These are phyloP conservation scores for Penicillium crystallinum DNA, from an alignment of 495 filamentous ascomycete species.

Conservation along the genomic window DNA sequence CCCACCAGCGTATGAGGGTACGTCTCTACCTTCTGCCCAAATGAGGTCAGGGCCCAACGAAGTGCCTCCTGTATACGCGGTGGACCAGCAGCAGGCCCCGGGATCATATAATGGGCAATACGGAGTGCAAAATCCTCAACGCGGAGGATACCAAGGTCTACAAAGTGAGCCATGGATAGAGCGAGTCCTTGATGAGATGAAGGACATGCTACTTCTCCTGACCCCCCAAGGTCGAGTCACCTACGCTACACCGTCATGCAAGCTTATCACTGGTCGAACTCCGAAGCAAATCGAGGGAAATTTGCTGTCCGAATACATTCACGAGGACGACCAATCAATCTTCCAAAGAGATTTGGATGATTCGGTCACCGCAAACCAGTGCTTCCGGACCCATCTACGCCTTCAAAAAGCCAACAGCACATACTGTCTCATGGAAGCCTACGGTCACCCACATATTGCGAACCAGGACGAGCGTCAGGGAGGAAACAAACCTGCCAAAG, in stretches of 20 bases:
- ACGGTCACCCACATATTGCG: constrained; percentile 86
- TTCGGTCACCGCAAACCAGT: constrained; percentile 74
- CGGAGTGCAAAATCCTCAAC: constrained; percentile 44
- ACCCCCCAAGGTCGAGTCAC: constrained; percentile 76
- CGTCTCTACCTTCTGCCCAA: constrained; percentile 7
- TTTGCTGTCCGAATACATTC: constrained; percentile 74
- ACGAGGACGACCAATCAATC: constrained; percentile 80
- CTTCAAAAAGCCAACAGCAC: constrained; percentile 69
- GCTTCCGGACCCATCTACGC: constrained; percentile 84
- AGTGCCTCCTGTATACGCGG: constrained; percentile 7
- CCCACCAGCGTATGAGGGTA: constrained; percentile 9
- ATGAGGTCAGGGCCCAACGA: constrained; percentile 11
- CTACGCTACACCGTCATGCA: constrained; percentile 77
- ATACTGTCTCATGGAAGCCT: constrained; percentile 78
- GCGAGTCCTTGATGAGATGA: constrained; percentile 81
- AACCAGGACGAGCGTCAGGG: constrained; percentile 52
- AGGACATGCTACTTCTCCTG: constrained; percentile 83
- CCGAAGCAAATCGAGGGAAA: constrained; percentile 64
- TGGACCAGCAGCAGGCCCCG: constrained; percentile 14
- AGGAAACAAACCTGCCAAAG: constrained; percentile 47
- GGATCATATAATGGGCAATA: constrained; percentile 40
- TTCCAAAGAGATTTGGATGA: constrained; percentile 90
- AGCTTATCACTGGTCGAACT: constrained; percentile 71
- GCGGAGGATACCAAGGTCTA: constrained; percentile 26
- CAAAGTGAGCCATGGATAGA: constrained; percentile 81